phyloP scores from a whole-genome alignment of 1,139 yeast species.

The Suzukiozyma palmioleophila region DNA sequence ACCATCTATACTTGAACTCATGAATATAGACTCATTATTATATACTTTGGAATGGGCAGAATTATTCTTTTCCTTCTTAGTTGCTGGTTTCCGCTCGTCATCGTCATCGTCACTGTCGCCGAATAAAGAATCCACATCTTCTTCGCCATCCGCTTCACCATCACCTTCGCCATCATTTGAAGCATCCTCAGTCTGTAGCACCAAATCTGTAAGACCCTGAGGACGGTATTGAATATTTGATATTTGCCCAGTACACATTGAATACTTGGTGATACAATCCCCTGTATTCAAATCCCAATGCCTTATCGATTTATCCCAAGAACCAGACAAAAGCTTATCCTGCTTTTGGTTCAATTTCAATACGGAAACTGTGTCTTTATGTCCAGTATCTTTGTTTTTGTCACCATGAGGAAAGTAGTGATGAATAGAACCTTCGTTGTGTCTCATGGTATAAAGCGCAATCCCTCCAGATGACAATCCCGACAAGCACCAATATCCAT shows the following conservation, averaged over 20 bases:
- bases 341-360: conserved; percentile 60
- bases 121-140: conserved; percentile 72
- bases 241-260: conserved; percentile 70
- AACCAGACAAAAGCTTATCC: conserved; percentile 67
- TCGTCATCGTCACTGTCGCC: conserved; percentile 69
- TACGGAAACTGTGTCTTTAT: conserved; percentile 71
- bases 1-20: conserved; percentile 85
- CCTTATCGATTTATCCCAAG: conserved; percentile 79
- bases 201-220: conserved; percentile 45
- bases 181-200: conserved; percentile 10
- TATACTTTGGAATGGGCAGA: conserved; percentile 20
- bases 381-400: conserved; percentile 33
- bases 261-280: conserved; percentile 40
- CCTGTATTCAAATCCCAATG: conserved; percentile 90
- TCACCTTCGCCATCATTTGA: conserved; percentile 35
- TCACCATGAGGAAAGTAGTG: conserved; percentile 59
- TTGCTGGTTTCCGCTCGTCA: conserved; percentile 12
- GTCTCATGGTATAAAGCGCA: conserved; percentile 74
- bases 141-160: conserved; percentile 37
- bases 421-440: conserved; percentile 77
- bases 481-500: conserved; percentile 79
- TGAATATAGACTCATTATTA: conserved; percentile 55
- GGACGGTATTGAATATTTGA: conserved; percentile 81
- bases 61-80: conserved; percentile 5
- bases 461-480: conserved; percentile 88